These are phyloP conservation scores for Chrysochromulina tobinii DNA, from an alignment of 78 protist species.

Conservation along the genomic window DNA sequence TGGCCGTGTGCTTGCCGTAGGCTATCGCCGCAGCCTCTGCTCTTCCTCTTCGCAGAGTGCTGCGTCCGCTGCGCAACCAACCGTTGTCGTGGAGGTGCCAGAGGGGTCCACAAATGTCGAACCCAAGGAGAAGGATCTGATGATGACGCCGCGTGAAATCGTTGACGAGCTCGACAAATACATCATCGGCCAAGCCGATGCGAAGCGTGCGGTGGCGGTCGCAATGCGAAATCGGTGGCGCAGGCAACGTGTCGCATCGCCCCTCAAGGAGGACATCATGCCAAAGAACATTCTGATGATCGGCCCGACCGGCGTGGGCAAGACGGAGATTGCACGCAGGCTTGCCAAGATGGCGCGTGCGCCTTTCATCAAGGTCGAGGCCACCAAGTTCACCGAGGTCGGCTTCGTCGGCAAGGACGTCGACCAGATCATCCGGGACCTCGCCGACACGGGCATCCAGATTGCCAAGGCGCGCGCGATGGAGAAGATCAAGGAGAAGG, in stretches of 20 bases:
- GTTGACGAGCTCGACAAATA: conserved; percentile 60
- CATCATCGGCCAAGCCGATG: conserved; percentile 78
- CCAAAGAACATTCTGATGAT: conserved; percentile 95
- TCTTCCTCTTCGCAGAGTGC: too few relatives aligned
- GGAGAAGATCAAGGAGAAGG: neutral
- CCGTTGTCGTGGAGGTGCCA: too few relatives aligned
- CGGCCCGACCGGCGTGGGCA: conserved; percentile 88
- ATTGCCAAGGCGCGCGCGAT: conserved; percentile 22
- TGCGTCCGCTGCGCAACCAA: too few relatives aligned
- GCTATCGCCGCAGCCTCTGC: too few relatives aligned
- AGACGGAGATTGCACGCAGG: conserved; percentile 92
- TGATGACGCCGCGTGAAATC: conserved; percentile 35
- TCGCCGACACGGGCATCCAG: conserved; percentile 25
- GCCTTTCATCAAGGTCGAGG: conserved; percentile 93
- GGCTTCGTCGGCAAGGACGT: conserved; percentile 64
- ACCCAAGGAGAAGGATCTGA: neutral
- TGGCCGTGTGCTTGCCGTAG: too few relatives aligned
- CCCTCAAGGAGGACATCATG: conserved; percentile 62
- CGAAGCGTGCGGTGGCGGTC: conserved; percentile 76
- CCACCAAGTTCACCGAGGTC: conserved; percentile 92
- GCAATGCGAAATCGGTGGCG: conserved; percentile 71
- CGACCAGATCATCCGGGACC: conserved; percentile 47
- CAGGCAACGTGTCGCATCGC: conserved; percentile 33
- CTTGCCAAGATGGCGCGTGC: conserved; percentile 83
- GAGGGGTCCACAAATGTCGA: too few relatives aligned